Evolutionary conservation across 148 eudicot genomes (phyloP).

Genomic region (Rhododendron griersonianum): DNA sequence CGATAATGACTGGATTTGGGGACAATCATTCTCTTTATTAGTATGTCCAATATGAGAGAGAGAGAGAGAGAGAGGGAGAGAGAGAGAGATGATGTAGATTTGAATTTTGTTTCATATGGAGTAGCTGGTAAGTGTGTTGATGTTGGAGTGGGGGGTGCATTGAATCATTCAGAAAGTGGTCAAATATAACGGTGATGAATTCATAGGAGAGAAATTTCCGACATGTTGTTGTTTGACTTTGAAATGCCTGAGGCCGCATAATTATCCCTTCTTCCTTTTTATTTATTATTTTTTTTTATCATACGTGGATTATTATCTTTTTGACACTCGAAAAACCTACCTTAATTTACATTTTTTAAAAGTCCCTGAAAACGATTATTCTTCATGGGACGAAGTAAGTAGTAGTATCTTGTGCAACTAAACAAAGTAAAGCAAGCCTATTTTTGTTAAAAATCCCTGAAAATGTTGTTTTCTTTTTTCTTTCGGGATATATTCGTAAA

Average conservation of each 20-base stretch:
- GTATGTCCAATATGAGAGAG: neutral
- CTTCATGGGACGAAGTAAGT: too few relatives aligned
- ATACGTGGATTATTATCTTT: neutral
- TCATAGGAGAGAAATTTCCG: neutral
- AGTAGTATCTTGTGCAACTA: too few relatives aligned
- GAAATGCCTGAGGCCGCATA: neutral
- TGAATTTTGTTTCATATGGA: too few relatives aligned
- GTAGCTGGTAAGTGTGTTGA: neutral
- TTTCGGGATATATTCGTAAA: neutral
- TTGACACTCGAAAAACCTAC: neutral
- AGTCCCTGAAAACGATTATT: too few relatives aligned
- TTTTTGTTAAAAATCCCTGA: too few relatives aligned
- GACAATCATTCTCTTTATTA: constrained; percentile 1
- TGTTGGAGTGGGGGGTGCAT: neutral
- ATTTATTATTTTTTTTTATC: neutral
- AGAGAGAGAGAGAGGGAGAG: neutral
- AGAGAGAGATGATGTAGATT: neutral
- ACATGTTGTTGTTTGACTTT: neutral
- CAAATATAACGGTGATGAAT: neutral
- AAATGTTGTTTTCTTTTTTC: too few relatives aligned
- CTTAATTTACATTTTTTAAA: too few relatives aligned
- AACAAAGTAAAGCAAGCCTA: too few relatives aligned
- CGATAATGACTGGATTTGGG: neutral
- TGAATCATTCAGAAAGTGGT: constrained; percentile 5
- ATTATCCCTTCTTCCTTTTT: neutral